A percentile compares a stretch with the other conserved stretches of the same genome.
phyloP scores from a whole-genome alignment of 1,284 basidiomycete genomes.

The Ceratobasidium sp. region DNA sequence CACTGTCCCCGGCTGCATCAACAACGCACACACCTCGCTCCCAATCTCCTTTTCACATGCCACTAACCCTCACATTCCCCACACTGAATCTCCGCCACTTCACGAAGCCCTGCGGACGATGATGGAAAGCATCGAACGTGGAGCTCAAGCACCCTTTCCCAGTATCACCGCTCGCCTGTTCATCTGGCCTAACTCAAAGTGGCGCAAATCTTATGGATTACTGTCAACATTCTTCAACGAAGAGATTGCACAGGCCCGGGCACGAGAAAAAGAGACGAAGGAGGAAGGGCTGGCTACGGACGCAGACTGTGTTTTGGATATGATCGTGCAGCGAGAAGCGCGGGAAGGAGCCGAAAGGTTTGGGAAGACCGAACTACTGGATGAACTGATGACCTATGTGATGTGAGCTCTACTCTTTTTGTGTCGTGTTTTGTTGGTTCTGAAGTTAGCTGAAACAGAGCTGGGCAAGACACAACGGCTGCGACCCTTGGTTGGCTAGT shows the following conservation, averaged over 20 bases:
- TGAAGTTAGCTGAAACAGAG: neutral
- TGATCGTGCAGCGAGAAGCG: constrained; percentile 26
- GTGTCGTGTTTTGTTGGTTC: neutral
- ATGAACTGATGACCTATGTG: constrained; percentile 35
- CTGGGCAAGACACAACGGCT: constrained; percentile 33
- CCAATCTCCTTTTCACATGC: neutral
- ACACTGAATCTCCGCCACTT: constrained; percentile 7
- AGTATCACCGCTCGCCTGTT: neutral
- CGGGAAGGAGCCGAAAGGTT: constrained; percentile 23
- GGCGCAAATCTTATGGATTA: neutral
- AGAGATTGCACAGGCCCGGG: constrained; percentile 6
- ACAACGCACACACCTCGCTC: constrained; percentile 15
- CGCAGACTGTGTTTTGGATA: constrained; percentile 41
- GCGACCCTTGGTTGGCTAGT: constrained; percentile 19
- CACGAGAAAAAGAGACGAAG: neutral
- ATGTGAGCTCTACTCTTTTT: constrained; percentile 4
- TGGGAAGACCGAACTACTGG: constrained; percentile 7
- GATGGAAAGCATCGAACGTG: constrained; percentile 13
- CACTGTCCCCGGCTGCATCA: neutral
- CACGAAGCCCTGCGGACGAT: constrained; percentile 17
- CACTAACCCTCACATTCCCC: neutral
- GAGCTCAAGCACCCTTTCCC: neutral
- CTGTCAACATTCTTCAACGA: constrained; percentile 1
- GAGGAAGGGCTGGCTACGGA: constrained; percentile 13
- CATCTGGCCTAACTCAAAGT: neutral